Conservation (phyloP, 2,329 filamentous ascomycete species). For the Xylariaceae sp. region DNA sequence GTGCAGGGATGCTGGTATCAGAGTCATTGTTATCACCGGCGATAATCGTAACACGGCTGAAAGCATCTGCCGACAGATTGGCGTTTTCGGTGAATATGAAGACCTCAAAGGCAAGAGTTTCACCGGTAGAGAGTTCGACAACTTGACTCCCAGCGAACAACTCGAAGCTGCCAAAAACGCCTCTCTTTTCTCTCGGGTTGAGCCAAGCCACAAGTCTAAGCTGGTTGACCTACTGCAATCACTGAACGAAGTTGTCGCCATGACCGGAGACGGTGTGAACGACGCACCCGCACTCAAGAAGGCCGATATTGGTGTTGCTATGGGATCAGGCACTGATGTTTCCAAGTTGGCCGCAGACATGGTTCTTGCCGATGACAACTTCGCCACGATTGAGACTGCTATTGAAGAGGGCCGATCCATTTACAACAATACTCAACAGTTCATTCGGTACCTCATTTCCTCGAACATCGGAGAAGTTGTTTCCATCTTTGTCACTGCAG, state of each 20-base stretch:
- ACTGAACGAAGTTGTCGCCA: constrained; percentile 89
- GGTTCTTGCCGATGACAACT: constrained; percentile 98
- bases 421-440: constrained; percentile 99
- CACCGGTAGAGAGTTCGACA: constrained; percentile 92
- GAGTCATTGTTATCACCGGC: constrained; percentile 95
- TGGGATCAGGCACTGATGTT: constrained; percentile 97
- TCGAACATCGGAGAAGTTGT: constrained; percentile 99
- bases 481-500: constrained; percentile 96
- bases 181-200: constrained; percentile 91
- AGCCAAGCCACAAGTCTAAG: constrained; percentile 95
- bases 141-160: constrained; percentile 71
- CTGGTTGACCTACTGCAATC: constrained; percentile 94
- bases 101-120: constrained; percentile 87
- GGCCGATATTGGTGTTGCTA: constrained; percentile 96
- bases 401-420: constrained; percentile 97
- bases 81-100: constrained; percentile 78
- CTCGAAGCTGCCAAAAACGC: constrained; percentile 77
- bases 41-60: constrained; percentile 98
- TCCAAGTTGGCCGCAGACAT: constrained; percentile 96
- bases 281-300: constrained; percentile 97
- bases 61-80: constrained; percentile 95
- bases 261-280: constrained; percentile 99
- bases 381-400: constrained; percentile 91
- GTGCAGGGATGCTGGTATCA: constrained; percentile 89
- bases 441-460: constrained; percentile 97